Base-by-base conservation (phyloP, 129 eudicot genomes). In the Glebionis coronaria region DNA sequence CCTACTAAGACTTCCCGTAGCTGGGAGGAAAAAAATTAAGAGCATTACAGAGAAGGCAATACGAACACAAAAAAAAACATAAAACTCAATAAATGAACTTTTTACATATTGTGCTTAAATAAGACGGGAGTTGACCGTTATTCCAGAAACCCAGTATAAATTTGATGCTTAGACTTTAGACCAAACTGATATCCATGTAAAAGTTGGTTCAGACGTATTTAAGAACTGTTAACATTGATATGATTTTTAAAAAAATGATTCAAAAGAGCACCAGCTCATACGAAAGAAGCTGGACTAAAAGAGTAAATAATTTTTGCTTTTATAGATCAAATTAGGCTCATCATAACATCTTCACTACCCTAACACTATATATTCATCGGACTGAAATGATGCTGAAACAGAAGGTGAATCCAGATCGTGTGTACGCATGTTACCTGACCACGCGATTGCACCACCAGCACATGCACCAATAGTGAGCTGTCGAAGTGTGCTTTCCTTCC, bases 381-480 rank as follows among this genome's bases (percentile, higher is more conserved):
- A 20, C 14, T 1, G 3, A n/a, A 28, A 58, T 60, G 31, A 16
- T 7, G 5, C 15, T 14, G 25, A n/a, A 23, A 55, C 50, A 31
- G 20, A 7, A 38, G 28, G 7, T 19, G 28, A 5, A 45, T 23
- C 69, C 12, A 61, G 12, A 45, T 67, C 3, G 10, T 12, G 62
- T 18, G 4, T 40, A 67, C 21, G 9, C 68, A 18, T 44, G 56
- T 61, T 77, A 88, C 91, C 95, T 75, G 87, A 80, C 91, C 91
- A 84, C 15, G 79, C 74, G 27, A 76, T 29, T 68, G 81, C 79
- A 9, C 82, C 85, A 75, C 86, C 82, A 52, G 73, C 81, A 40
- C 71, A 69, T n/a, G 79, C 82, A 67, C 91, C 91, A 61, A 82
- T 55, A 5, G 86, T 72, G 45, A 81, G 83, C 50, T 75, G 85